Evolutionary conservation across 108 stramenopile genomes (phyloP), one percentile per base, ranked within the genome.

Genomic region (Asterionellopsis glacialis): DNA sequence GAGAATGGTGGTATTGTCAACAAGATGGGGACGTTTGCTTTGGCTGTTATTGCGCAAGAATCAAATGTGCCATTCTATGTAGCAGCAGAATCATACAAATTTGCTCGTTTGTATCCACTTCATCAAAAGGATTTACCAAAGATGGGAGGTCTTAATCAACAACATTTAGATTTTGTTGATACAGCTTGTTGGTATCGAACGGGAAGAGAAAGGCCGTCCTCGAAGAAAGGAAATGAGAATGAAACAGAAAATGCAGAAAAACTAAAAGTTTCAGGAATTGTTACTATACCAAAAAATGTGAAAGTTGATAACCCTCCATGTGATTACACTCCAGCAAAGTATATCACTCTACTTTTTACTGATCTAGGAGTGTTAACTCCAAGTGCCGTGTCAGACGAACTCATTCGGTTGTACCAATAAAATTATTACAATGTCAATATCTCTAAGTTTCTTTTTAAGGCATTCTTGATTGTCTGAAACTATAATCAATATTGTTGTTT

Each of bases 1-100:
- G 98, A 99, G 75, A 97, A 97, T 68, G 98, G 98, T 1, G 98
- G 98, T 0, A 74, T 95, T 59, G 88, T 98, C 53, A 98, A 97
- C 73, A 95, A 96, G 61, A 77, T 98, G 24, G 89, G 91, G 5
- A 97, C 94, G 23, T 90, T 83, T 71, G 79, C 88, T 9, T 65
- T 96, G 51, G 97, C 94, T 0, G 67, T 87, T 10, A 73, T 83
- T 53, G 95, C 97, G n/a, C 73, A 84, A 61, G 93, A 91, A 26
- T 65, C 83, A 57, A 81, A 86, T n/a, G 94, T 93, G 45, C 98
- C 98, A 5, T 89, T 99, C 54, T 99, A 99, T 67, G 98, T 98
- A 14, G 98, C 97, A 1, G 95, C 95, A 10, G 97, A 99, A 76
- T 89, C 84, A 59, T 99, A 95, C 72, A 99, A 99, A 61, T 99